Evolutionary conservation across 2,329 filamentous ascomycete species (phyloP).

Genomic region (Colletotrichum musae): DNA sequence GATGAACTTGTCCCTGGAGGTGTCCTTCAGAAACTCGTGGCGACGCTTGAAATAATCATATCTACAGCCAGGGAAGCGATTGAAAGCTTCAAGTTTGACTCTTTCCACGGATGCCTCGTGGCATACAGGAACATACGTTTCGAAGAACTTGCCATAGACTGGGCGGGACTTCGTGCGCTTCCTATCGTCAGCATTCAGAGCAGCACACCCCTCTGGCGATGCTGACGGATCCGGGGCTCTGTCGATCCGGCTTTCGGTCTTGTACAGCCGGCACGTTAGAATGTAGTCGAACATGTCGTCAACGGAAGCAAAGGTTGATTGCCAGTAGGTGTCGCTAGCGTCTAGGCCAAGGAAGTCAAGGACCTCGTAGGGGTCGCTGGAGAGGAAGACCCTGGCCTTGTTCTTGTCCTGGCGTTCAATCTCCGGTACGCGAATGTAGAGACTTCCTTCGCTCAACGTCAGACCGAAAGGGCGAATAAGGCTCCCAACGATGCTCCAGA

Average conservation of each 20-base stretch:
- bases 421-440: constrained; percentile 77
- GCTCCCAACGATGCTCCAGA: constrained; percentile 76
- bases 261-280: constrained; percentile 71
- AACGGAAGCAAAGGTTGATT: constrained; percentile 66
- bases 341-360: constrained; percentile 76
- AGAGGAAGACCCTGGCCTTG: constrained; percentile 72
- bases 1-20: too few relatives aligned
- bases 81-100: background rate
- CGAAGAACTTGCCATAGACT: constrained; percentile 72
- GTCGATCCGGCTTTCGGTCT: too few relatives aligned
- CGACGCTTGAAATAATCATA: too few relatives aligned
- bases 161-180: constrained; percentile 68
- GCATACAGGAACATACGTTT: constrained; percentile 73
- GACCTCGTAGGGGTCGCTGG: constrained; percentile 66
- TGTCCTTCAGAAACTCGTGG: too few relatives aligned
- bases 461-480: constrained; percentile 77
- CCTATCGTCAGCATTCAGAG: constrained; percentile 64
- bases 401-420: constrained; percentile 73
- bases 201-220: too few relatives aligned
- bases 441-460: constrained; percentile 72
- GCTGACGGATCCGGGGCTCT: too few relatives aligned
- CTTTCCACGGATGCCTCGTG: constrained; percentile 51
- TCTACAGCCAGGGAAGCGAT: too few relatives aligned
- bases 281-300: constrained; percentile 75
- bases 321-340: constrained; percentile 59